phyloP scores from a whole-genome alignment of 2,329 filamentous ascomycete species.

The Aspergillus texensis region DNA sequence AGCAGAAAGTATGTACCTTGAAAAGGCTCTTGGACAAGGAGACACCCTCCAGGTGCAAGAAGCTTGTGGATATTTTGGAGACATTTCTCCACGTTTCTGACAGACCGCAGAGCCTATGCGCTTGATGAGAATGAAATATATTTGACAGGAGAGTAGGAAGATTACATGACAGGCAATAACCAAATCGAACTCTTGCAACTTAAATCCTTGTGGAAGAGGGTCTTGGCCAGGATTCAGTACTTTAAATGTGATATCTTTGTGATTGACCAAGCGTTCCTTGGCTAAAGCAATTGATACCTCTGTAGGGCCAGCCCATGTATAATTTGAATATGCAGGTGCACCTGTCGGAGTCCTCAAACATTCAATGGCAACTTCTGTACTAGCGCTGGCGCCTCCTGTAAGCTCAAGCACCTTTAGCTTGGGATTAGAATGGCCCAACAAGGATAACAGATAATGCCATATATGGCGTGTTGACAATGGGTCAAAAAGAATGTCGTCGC shows the following conservation, averaged over 20 bases:
- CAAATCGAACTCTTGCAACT: slow-evolving; percentile 32
- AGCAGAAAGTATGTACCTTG: not conserved
- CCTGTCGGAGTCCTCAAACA: not conserved
- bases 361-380: not conserved
- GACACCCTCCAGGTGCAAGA: not conserved
- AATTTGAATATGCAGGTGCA: slow-evolving; percentile 21
- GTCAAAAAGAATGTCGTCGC: too few species aligned
- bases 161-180: slow-evolving; percentile 36
- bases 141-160: not conserved
- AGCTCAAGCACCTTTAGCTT: not conserved
- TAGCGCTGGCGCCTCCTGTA: not conserved
- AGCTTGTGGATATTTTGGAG: not conserved
- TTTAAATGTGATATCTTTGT: slow-evolving; percentile 29
- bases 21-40: not conserved
- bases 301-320: slow-evolving; percentile 34
- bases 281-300: slow-evolving; percentile 30
- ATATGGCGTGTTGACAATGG: too few species aligned
- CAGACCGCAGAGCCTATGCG: not conserved
- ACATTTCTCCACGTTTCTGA: not conserved
- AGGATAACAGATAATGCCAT: too few species aligned
- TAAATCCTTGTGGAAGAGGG: slow-evolving; percentile 33
- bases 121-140: not conserved
- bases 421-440: too few species aligned
- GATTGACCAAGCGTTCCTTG: slow-evolving; percentile 24
- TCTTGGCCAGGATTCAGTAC: slow-evolving; percentile 34